Evolutionary conservation across 2,329 filamentous ascomycete species (phyloP).

Genomic region (Beauveria sp.): DNA sequence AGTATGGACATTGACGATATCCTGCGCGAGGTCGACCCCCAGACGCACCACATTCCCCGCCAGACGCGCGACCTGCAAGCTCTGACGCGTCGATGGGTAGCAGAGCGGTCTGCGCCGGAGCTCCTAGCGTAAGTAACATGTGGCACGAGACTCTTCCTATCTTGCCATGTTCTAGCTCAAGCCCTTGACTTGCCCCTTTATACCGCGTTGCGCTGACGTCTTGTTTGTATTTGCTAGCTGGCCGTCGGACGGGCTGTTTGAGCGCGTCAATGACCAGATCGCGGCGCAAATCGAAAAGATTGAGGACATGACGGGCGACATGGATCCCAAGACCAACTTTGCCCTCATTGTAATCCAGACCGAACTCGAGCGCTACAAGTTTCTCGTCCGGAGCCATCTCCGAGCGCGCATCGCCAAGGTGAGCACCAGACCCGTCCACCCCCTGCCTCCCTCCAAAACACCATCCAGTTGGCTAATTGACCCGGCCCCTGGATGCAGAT

Average conservation of each 20-base stretch:
- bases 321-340: slow-evolving; percentile 89
- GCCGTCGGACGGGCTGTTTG: slow-evolving; percentile 66
- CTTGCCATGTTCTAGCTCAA: not conserved
- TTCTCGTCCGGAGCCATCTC: slow-evolving; percentile 74
- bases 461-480: not conserved
- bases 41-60: slow-evolving; percentile 43
- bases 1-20: slow-evolving; percentile 76
- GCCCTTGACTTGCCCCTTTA: not conserved
- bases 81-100: slow-evolving; percentile 85
- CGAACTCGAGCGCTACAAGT: slow-evolving; percentile 90
- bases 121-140: slow-evolving; percentile 61
- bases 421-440: not conserved
- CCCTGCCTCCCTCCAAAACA: slow-evolving; percentile 2
- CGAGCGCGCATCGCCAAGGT: slow-evolving; percentile 84
- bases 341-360: slow-evolving; percentile 92
- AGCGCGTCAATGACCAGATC: slow-evolving; percentile 68
- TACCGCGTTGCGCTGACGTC: not conserved
- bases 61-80: slow-evolving; percentile 74
- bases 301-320: slow-evolving; percentile 71
- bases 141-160: not conserved
- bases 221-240: slow-evolving; percentile 33
- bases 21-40: slow-evolving; percentile 62
- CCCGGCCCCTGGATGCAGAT: slow-evolving; percentile 41
- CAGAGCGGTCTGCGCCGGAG: slow-evolving; percentile 83
- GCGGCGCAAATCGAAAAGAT: slow-evolving; percentile 62